Conservation (phyloP, 2,329 filamentous ascomycete species). For the Exserohilum turcica region DNA sequence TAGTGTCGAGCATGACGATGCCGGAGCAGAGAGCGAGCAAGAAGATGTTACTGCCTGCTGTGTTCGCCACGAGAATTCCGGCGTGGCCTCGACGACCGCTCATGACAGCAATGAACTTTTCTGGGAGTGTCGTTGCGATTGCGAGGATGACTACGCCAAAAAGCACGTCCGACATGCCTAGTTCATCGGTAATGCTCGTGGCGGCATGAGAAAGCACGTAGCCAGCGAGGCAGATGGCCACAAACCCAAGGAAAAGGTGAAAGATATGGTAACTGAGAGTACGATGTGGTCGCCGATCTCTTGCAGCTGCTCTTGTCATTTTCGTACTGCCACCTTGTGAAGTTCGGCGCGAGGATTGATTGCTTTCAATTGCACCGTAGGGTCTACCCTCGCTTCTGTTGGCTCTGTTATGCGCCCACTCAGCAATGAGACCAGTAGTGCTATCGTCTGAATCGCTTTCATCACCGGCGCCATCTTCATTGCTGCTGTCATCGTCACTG, state of each 20-base stretch:
- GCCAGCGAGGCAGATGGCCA: slow-evolving; percentile 53
- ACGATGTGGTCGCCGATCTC: background rate
- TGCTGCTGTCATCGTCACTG: slow-evolving; percentile 28
- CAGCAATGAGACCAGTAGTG: background rate
- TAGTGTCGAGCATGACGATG: slow-evolving; percentile 22
- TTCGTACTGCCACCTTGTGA: background rate
- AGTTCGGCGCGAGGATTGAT: background rate
- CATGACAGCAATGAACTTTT: slow-evolving; percentile 59
- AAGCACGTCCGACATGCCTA: slow-evolving; percentile 54
- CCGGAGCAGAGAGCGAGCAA: slow-evolving; percentile 58
- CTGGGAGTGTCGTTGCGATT: slow-evolving; percentile 60
- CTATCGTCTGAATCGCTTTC: background rate
- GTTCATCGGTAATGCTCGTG: slow-evolving; percentile 47
- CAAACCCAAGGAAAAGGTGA: slow-evolving; percentile 53
- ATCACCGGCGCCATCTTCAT: slow-evolving; percentile 26
- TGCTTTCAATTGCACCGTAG: background rate
- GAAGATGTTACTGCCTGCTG: slow-evolving; percentile 62
- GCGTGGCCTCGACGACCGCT: slow-evolving; percentile 54
- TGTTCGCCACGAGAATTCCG: slow-evolving; percentile 59
- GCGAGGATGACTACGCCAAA: slow-evolving; percentile 57
- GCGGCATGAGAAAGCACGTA: slow-evolving; percentile 57
- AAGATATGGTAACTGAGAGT: slow-evolving; percentile 43
- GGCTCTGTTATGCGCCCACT: too few relatives aligned
- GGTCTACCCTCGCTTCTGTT: background rate
- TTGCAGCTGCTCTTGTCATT: background rate